phyloP scores from a whole-genome alignment of 495 filamentous ascomycete species.

The Penicillium ucsense region DNA sequence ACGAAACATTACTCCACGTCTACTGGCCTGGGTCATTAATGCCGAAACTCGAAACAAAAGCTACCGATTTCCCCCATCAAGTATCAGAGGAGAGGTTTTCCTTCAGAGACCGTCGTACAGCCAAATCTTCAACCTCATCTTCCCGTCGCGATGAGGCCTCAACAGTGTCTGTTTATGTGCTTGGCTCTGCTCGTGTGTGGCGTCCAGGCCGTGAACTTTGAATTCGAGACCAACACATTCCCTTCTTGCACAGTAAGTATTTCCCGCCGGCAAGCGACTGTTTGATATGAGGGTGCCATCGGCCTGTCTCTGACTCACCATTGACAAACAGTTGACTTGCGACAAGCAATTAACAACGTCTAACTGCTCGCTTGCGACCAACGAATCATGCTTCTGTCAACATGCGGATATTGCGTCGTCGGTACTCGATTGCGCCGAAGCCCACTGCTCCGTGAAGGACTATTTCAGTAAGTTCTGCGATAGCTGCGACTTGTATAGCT shows the following conservation, averaged over 20 bases:
- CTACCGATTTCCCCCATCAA: neutral
- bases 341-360: slow-evolving; percentile 1
- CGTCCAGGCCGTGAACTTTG: neutral
- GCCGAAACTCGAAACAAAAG: slow-evolving; percentile 5
- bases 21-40: neutral
- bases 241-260: slow-evolving; percentile 8
- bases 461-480: slow-evolving; percentile 10
- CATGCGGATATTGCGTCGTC: neutral
- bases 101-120: neutral
- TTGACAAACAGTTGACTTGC: slow-evolving; percentile 1
- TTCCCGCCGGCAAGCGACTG: too few species aligned
- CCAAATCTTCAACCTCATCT: neutral
- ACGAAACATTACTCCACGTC: slow-evolving; percentile 4
- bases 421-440: slow-evolving; percentile 6
- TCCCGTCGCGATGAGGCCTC: slow-evolving; percentile 2
- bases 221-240: neutral
- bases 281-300: too few species aligned
- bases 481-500: too few species aligned
- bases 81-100: neutral
- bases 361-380: slow-evolving; percentile 5
- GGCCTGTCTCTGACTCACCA: neutral
- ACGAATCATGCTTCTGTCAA: slow-evolving; percentile 8
- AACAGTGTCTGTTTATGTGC: neutral
- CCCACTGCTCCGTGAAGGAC: slow-evolving; percentile 10
- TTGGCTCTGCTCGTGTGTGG: slow-evolving; percentile 4